A percentile compares a stretch with the other conserved stretches of the same genome.
Conservation (phyloP, 2,329 filamentous ascomycete species). For the Chalaropsis ovoidea region DNA sequence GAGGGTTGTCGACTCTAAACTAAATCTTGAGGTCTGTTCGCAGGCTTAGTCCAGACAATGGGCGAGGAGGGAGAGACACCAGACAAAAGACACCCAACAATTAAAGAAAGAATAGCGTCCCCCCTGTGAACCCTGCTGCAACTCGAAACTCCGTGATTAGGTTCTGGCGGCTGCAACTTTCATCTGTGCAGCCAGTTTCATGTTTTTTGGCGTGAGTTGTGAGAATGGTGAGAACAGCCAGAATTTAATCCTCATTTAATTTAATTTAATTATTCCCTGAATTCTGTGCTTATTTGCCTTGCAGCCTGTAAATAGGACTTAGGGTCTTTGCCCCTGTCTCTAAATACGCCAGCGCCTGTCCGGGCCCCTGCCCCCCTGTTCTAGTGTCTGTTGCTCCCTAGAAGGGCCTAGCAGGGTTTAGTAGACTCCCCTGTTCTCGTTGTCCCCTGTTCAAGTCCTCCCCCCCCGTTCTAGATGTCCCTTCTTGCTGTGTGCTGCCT, state of each 20-base stretch:
- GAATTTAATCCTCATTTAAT: neutral
- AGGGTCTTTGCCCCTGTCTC: neutral
- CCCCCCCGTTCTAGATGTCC: too few relatives aligned
- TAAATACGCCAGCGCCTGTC: neutral
- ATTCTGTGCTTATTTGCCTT: constrained; percentile 2
- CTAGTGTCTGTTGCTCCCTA: neutral
- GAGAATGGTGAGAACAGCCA: too few relatives aligned
- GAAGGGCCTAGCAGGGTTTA: too few relatives aligned
- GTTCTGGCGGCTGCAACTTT: constrained; percentile 1
- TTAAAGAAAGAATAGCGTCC: too few relatives aligned
- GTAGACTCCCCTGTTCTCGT: too few relatives aligned
- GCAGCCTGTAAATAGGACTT: constrained; percentile 4
- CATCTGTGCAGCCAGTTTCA: neutral
- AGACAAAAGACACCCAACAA: too few relatives aligned
- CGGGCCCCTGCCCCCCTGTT: neutral
- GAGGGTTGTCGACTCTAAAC: neutral
- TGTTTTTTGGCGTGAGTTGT: too few relatives aligned
- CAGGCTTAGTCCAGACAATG: constrained; percentile 21
- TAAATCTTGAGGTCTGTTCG: constrained; percentile 12
- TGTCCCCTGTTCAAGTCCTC: too few relatives aligned
- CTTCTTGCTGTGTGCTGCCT: neutral
- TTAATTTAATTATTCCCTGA: neutral
- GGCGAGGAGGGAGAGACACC: constrained; percentile 11
- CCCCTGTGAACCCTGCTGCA: too few relatives aligned
- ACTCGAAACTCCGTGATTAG: neutral